Conservation (phyloP, 331 rosid genomes). For the Quercus phellos region DNA sequence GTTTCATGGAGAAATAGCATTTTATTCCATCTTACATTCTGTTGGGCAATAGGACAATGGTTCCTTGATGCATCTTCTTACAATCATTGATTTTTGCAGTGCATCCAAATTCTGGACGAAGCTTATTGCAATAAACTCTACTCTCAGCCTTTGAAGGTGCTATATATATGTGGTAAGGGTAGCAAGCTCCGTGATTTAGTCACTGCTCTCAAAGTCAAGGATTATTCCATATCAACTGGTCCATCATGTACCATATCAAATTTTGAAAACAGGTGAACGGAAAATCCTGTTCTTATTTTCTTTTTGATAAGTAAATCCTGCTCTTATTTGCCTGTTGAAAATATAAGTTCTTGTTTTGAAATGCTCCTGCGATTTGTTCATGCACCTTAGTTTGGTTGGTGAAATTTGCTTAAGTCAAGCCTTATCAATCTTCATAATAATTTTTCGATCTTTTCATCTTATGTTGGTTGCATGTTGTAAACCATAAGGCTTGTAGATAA, state of each 20-base stretch:
- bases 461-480: neutral
- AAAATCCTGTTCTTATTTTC: neutral
- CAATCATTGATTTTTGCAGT: conserved; percentile 38
- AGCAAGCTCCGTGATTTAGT: conserved; percentile 33
- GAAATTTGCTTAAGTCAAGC: neutral
- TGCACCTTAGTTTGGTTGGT: neutral
- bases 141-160: conserved; percentile 25
- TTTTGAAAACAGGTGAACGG: conserved; percentile 43
- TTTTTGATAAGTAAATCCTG: too few relatives aligned
- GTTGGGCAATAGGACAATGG: neutral
- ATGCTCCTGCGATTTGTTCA: neutral
- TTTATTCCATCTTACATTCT: neutral
- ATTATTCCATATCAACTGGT: conserved; percentile 30
- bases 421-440: too few relatives aligned
- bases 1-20: neutral
- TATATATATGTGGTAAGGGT: conserved; percentile 44
- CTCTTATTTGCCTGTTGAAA: neutral
- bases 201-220: conserved; percentile 40
- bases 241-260: conserved; percentile 22
- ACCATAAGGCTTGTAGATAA: neutral
- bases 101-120: conserved; percentile 37
- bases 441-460: too few relatives aligned
- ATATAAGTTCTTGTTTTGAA: neutral
- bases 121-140: conserved; percentile 16
- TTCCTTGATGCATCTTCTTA: neutral